Base-by-base conservation (phyloP, 2,329 filamentous ascomycete species). In the Diplodia intermedia region DNA sequence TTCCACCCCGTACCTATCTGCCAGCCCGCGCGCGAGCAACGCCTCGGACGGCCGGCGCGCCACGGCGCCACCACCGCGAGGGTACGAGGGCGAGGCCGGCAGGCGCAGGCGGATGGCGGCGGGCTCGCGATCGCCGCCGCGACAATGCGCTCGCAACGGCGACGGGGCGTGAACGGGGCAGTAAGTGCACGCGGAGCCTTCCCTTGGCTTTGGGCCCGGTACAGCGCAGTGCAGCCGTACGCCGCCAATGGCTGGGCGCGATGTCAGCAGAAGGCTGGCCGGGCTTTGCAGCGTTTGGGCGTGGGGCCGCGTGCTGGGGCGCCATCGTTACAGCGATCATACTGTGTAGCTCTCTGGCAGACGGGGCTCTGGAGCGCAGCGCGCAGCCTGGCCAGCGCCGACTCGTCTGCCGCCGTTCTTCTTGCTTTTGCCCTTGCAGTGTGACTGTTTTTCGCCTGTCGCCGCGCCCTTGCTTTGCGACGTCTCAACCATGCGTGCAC, bases 401-500 rank as follows among this genome's bases (percentile, higher is more conserved):
- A 36, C 43, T 38, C 43, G 43, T 38, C 47, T 33, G 26, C 36
- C 23, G 57, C 57, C 26, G 23, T 62, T 50, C 43, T 62, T 50
- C 23, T 62, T 49, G 20, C 36, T 63, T 63, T 49, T 52, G 60
- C 60, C 60, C 60, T 63, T 63, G 60, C 60, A 63, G 60, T 63
- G 60, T 63, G 60, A 63, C 60, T 52, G 60, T 52, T 63, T 63
- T 38, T 38, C 60, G 43, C 47, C 60, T n/a, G 40, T 29, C 20
- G 29, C 40, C 56, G 38, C 60, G 60, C 60, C 60, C 60, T 63
- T 63, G 60, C 60, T 63, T 63, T 62, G 57, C 57, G 43, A 63
- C 60, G 29, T 63, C 60, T 63, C 60, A 63, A 63, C 43, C 60
- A 63, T 63, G 60, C 60, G 60, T 38, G 60, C 60, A 52, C 47